phyloP scores from a whole-genome alignment of 2,329 filamentous ascomycete species.

The Cephalotrichum gorgonifer region DNA sequence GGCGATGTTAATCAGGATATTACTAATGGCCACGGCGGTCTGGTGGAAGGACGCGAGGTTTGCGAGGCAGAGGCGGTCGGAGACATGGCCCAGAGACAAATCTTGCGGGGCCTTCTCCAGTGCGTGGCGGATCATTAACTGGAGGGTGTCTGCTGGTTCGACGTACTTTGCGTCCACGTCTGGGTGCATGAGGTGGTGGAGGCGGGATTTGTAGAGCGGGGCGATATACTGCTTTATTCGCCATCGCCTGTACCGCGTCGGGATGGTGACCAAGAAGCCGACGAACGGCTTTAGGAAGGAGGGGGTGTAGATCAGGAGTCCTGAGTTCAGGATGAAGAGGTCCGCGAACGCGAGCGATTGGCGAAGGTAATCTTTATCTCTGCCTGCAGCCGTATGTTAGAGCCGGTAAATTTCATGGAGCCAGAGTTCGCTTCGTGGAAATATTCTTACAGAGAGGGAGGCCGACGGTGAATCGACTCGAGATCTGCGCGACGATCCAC shows the following conservation, averaged over 20 bases:
- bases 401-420: not conserved
- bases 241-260: slow-evolving; percentile 9
- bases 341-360: slow-evolving; percentile 5
- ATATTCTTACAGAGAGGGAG: slow-evolving; percentile 6
- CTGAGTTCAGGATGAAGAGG: slow-evolving; percentile 7
- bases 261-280: slow-evolving; percentile 6
- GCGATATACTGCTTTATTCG: not conserved
- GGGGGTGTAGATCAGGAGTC: slow-evolving; percentile 5
- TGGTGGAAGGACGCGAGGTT: slow-evolving; percentile 8
- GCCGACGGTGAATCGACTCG: slow-evolving; percentile 8
- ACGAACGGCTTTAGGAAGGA: slow-evolving; percentile 4
- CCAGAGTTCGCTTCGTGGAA: too few relatives aligned
- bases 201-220: not conserved
- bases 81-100: slow-evolving; percentile 9
- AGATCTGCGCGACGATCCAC: slow-evolving; percentile 7
- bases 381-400: not conserved
- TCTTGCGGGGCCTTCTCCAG: slow-evolving; percentile 25
- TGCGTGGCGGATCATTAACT: slow-evolving; percentile 29
- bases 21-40: slow-evolving; percentile 6
- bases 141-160: slow-evolving; percentile 26
- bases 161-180: slow-evolving; percentile 7
- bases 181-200: not conserved
- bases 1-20: slow-evolving; percentile 7
- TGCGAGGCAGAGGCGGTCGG: slow-evolving; percentile 11
- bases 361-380: slow-evolving; percentile 4